Percentiles rank a stretch among this genome's conserved stretches.
phyloP scores from a whole-genome alignment of 768 basidiomycete species.

The Daedaleopsis nitida region DNA sequence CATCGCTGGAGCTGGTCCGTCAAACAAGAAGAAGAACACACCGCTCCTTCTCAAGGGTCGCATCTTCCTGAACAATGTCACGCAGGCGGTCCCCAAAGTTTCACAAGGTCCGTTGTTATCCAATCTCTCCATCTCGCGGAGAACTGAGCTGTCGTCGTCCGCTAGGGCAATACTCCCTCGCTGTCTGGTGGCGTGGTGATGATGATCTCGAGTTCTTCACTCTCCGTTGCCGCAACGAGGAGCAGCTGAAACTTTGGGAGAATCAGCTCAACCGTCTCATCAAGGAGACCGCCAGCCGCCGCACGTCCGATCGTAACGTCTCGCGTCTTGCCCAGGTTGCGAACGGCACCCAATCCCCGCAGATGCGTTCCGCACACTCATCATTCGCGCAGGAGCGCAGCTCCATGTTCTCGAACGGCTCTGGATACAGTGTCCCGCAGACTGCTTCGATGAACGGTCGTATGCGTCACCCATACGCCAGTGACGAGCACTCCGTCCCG shows the following conservation, averaged over 20 bases:
- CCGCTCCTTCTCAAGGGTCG: slow-evolving; percentile 91
- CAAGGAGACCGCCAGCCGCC: slow-evolving; percentile 68
- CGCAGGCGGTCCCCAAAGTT: slow-evolving; percentile 70
- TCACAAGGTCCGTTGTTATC: slow-evolving; percentile 55
- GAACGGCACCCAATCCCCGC: slow-evolving; percentile 46
- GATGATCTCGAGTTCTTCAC: slow-evolving; percentile 94
- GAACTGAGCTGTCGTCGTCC: background rate
- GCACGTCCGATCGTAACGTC: slow-evolving; percentile 65
- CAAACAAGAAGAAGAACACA: slow-evolving; percentile 73
- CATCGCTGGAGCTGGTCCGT: slow-evolving; percentile 52
- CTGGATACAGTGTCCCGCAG: slow-evolving; percentile 25
- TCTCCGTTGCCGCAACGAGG: slow-evolving; percentile 88
- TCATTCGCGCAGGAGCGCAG: slow-evolving; percentile 19
- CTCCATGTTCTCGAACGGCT: slow-evolving; percentile 27
- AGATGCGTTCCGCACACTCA: slow-evolving; percentile 34
- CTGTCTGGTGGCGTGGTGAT: slow-evolving; percentile 94
- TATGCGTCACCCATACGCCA: slow-evolving; percentile 29
- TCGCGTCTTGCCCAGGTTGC: slow-evolving; percentile 49
- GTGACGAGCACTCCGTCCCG: slow-evolving; percentile 21
- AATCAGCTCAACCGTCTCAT: slow-evolving; percentile 86
- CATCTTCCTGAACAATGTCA: slow-evolving; percentile 96
- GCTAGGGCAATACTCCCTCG: slow-evolving; percentile 70
- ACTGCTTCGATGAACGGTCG: slow-evolving; percentile 18
- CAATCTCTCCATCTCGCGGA: slow-evolving; percentile 10
- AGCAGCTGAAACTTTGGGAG: slow-evolving; percentile 93